phyloP scores from a whole-genome alignment of 306 rosid species.

The Lupinus albus region DNA sequence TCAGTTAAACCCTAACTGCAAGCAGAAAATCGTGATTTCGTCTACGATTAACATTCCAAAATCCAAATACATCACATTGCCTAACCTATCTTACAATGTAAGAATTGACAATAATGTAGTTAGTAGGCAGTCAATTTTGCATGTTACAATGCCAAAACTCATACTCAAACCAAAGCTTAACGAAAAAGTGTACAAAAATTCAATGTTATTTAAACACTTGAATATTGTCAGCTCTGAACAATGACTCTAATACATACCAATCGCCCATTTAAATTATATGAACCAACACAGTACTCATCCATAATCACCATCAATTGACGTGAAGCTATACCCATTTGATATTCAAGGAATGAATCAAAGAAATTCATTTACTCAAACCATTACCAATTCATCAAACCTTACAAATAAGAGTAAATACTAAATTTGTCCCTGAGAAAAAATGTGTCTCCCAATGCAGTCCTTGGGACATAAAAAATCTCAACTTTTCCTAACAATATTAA shows the following conservation, averaged over 20 bases:
- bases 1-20: neutral
- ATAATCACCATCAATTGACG: neutral
- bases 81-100: neutral
- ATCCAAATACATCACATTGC: neutral
- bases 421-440: too few relatives aligned
- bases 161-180: conserved; percentile 1
- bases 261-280: neutral
- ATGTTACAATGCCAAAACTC: neutral
- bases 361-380: neutral
- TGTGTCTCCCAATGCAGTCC: too few relatives aligned
- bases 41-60: conserved; percentile 8
- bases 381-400: neutral
- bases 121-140: neutral
- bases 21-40: neutral
- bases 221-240: neutral
- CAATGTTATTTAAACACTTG: neutral
- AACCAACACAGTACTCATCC: neutral
- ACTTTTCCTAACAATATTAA: too few relatives aligned
- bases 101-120: neutral
- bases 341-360: neutral
- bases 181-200: neutral
- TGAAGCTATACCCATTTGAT: neutral
- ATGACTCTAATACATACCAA: neutral
- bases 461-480: too few relatives aligned
- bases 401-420: neutral